A percentile compares a stretch with the other conserved stretches of the same genome.
Conservation (phyloP, 2,329 filamentous ascomycete genomes). For the Ascochyta fabae region DNA sequence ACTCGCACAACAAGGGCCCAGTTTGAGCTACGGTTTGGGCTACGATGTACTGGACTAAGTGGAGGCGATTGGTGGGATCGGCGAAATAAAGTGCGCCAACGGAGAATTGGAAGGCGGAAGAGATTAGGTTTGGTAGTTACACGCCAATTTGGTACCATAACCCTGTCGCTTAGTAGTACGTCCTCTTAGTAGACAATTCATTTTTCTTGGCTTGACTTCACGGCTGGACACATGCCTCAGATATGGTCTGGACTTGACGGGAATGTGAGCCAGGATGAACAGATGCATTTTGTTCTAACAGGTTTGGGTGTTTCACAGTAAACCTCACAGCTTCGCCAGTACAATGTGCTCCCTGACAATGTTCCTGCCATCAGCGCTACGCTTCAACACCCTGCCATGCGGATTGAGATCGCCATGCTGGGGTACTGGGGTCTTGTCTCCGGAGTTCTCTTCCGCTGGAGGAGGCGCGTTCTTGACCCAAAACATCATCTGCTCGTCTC, state of each 20-base stretch:
- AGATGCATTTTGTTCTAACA: background rate
- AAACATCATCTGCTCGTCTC: constrained; percentile 13
- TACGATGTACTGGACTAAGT: background rate
- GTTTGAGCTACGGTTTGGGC: background rate
- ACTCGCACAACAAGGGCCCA: background rate
- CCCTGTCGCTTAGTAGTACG: too few species aligned
- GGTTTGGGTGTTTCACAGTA: background rate
- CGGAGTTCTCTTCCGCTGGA: background rate
- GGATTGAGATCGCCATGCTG: background rate
- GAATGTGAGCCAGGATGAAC: background rate
- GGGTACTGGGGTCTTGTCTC: background rate
- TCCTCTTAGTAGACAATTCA: too few species aligned
- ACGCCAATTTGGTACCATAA: too few species aligned
- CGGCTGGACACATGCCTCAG: too few species aligned
- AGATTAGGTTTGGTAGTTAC: too few species aligned
- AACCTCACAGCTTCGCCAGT: background rate
- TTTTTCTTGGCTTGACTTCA: too few species aligned
- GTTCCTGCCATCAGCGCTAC: constrained; percentile 1
- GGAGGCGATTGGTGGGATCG: background rate
- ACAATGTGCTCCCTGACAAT: constrained; percentile 3
- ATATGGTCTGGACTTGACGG: background rate
- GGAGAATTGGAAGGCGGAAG: too few species aligned
- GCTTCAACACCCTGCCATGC: background rate
- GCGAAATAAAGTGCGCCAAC: too few species aligned
- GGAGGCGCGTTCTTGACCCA: constrained; percentile 13